Conservation (phyloP, 2,329 filamentous ascomycete species). For the Aspergillus neotritici region DNA sequence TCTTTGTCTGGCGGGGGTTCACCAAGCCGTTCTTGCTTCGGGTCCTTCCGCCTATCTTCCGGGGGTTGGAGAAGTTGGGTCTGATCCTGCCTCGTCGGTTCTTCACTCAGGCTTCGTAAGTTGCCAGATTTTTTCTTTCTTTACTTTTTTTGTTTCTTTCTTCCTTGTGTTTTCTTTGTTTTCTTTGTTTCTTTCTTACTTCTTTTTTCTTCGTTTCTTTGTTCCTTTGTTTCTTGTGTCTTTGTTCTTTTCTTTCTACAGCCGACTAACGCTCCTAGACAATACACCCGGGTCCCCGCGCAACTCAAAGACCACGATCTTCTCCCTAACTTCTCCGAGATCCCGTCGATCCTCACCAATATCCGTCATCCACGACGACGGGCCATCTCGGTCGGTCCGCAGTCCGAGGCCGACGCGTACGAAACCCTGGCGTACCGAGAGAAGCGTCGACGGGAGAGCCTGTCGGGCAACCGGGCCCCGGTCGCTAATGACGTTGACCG, state of each 20-base stretch:
- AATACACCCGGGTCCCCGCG: constrained; percentile 73
- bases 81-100: constrained; percentile 79
- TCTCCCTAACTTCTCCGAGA: constrained; percentile 80
- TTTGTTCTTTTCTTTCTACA: not conserved
- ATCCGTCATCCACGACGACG: constrained; percentile 74
- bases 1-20: constrained; percentile 84
- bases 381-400: constrained; percentile 83
- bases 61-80: constrained; percentile 72
- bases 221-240: not conserved
- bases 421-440: constrained; percentile 91
- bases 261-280: constrained; percentile 40
- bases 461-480: constrained; percentile 32
- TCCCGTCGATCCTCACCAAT: constrained; percentile 73
- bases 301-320: constrained; percentile 76
- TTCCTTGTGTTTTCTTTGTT: no score
- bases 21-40: constrained; percentile 81
- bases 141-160: no score
- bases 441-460: constrained; percentile 57
- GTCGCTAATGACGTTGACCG: constrained; percentile 20
- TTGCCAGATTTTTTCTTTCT: not conserved
- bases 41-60: constrained; percentile 77
- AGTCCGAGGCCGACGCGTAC: constrained; percentile 93
- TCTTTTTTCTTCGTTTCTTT: not conserved
- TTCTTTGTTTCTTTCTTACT: constrained; percentile 1
- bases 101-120: constrained; percentile 76